Evolutionary conservation across 2,329 filamentous ascomycete genomes (phyloP).

Genomic region (Knoxdaviesia capensis): DNA sequence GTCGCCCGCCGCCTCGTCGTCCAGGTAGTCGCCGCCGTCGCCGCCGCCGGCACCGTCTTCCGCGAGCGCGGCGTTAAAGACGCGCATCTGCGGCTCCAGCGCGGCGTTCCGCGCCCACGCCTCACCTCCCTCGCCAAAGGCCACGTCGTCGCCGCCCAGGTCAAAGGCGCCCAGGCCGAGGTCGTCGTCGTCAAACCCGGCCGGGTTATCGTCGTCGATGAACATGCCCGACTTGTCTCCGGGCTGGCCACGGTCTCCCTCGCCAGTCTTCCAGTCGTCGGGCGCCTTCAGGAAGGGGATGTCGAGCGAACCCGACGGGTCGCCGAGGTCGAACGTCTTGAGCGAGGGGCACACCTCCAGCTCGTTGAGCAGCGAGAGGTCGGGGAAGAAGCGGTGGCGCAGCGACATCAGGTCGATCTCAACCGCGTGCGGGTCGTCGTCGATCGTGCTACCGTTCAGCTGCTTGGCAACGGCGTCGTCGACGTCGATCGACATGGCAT

Average conservation of each 20-base stretch:
- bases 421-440: constrained; percentile 24
- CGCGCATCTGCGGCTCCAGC: constrained; percentile 65
- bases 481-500: constrained; percentile 6
- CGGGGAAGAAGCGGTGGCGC: constrained; percentile 67
- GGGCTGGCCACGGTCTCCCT: constrained; percentile 35
- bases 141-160: constrained; percentile 51
- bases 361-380: constrained; percentile 54
- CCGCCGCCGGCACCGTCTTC: constrained; percentile 28
- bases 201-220: constrained; percentile 68
- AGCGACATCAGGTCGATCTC: constrained; percentile 65
- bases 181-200: constrained; percentile 55
- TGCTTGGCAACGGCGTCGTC: constrained; percentile 19
- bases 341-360: constrained; percentile 90
- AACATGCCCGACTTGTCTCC: constrained; percentile 62
- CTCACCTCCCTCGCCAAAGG: constrained; percentile 90
- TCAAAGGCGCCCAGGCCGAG: constrained; percentile 53
- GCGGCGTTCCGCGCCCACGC: constrained; percentile 86
- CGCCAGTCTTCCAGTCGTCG: constrained; percentile 59
- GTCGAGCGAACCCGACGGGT: constrained; percentile 66
- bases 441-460: constrained; percentile 19
- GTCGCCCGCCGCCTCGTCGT: constrained; percentile 38
- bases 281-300: constrained; percentile 81
- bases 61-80: constrained; percentile 43
- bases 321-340: constrained; percentile 81
- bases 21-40: constrained; percentile 30